Evolutionary conservation across 805 yeast species (phyloP).

Genomic region (Cyberlindnera americana): DNA sequence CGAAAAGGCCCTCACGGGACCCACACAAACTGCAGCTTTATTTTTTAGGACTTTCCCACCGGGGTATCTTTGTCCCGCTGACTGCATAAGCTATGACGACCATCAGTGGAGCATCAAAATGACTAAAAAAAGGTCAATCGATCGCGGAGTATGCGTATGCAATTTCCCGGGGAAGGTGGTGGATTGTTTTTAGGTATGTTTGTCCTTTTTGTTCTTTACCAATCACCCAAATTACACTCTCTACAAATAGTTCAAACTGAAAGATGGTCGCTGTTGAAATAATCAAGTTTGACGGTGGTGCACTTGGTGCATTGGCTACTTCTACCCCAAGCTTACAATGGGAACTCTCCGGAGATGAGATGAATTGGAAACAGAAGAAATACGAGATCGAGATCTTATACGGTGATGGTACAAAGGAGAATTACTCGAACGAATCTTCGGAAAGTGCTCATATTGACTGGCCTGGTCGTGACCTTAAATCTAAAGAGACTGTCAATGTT

Average conservation of each 20-base stretch:
- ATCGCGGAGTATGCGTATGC: no score
- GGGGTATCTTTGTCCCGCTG: conserved; percentile 1
- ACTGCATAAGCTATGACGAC: no score
- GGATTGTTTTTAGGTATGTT: no score
- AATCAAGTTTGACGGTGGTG: conserved; percentile 12
- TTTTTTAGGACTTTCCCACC: not conserved
- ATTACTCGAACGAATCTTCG: not conserved
- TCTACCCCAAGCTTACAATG: conserved; percentile 11
- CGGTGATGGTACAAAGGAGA: not conserved
- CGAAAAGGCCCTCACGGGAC: no score
- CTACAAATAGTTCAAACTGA: no score
- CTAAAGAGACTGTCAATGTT: conserved; percentile 8
- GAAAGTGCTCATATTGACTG: conserved; percentile 10
- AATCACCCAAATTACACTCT: no score
- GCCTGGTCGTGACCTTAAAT: conserved; percentile 13
- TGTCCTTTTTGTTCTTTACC: no score
- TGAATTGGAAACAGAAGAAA: conserved; percentile 12
- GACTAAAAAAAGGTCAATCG: no score
- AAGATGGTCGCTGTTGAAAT: conserved; percentile 10
- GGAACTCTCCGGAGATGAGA: conserved; percentile 14
- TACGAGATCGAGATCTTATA: conserved; percentile 7
- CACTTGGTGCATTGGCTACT: conserved; percentile 11
- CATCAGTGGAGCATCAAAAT: no score
- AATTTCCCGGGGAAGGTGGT: no score
- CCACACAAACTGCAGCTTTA: no score